Evolutionary conservation across 2,329 filamentous ascomycete species (phyloP).

Genomic region (Didymella pinodella): DNA sequence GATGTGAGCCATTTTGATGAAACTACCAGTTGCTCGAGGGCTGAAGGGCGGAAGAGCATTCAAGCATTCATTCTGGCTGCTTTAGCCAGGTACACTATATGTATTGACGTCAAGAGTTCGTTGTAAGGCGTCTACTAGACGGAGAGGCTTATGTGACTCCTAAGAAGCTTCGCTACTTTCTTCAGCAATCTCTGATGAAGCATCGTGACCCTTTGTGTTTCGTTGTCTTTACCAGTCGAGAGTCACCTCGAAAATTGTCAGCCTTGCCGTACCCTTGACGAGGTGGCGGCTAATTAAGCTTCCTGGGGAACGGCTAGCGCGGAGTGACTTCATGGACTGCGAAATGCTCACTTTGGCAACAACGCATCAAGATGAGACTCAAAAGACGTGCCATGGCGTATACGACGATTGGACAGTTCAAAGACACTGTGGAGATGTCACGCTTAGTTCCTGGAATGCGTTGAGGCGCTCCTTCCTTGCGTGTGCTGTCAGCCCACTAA

Average conservation of each 20-base stretch:
- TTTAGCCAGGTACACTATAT: slow-evolving; percentile 8
- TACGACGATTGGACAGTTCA: neutral
- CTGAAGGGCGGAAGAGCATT: neutral
- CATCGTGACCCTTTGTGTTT: neutral
- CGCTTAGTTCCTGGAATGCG: slow-evolving; percentile 16
- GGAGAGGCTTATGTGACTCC: neutral
- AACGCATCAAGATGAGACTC: neutral
- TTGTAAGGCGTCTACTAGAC: neutral
- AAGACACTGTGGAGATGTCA: neutral
- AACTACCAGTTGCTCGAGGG: neutral
- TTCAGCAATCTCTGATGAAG: neutral
- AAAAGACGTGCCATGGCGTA: neutral
- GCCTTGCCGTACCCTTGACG: slow-evolving; percentile 22
- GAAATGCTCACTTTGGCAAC: slow-evolving; percentile 22
- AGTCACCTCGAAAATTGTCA: neutral
- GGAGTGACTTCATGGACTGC: slow-evolving; percentile 22
- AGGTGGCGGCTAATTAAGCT: slow-evolving; percentile 43
- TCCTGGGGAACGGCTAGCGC: slow-evolving; percentile 37
- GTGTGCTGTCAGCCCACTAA: slow-evolving; percentile 36
- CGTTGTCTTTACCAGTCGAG: neutral
- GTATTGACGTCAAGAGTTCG: slow-evolving; percentile 21
- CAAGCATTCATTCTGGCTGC: neutral
- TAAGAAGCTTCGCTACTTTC: neutral
- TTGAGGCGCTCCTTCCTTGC: slow-evolving; percentile 13
- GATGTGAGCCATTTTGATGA: slow-evolving; percentile 11